phyloP scores from a whole-genome alignment of 176 grass and related monocot species.

The Paspalum vaginatum region DNA sequence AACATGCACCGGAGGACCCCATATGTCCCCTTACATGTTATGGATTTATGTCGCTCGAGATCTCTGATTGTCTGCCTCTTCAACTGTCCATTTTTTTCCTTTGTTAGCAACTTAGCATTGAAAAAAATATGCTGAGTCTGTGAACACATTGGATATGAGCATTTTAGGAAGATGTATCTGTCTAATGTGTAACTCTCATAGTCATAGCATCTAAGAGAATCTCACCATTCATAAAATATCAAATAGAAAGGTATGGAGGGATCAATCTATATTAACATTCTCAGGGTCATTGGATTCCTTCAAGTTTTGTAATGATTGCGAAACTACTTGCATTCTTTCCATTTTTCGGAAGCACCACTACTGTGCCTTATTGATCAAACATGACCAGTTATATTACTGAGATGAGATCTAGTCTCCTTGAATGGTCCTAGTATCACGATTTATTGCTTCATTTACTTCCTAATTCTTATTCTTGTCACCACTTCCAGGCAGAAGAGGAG shows the following conservation, averaged over 20 bases:
- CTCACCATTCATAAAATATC: not conserved
- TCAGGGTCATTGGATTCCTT: not conserved
- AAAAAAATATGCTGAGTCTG: not conserved
- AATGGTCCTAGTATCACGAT: not conserved
- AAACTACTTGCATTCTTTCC: not conserved
- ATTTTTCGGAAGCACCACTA: conserved; percentile 18
- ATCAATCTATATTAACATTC: conserved; percentile 12
- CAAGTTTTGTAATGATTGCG: conserved; percentile 6
- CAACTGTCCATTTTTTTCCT: not conserved
- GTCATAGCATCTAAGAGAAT: not conserved
- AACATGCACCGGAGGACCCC: not conserved
- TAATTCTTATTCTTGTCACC: not conserved
- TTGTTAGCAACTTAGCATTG: not conserved
- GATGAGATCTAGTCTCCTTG: not conserved
- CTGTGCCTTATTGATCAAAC: conserved; percentile 23
- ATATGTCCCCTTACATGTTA: not conserved
- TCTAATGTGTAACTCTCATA: not conserved
- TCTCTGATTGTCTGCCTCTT: not conserved
- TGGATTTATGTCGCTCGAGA: not conserved
- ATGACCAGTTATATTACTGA: not conserved
- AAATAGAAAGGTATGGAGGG: not conserved
- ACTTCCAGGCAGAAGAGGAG: conserved; percentile 83
- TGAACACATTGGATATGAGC: not conserved
- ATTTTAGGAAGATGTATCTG: not conserved
- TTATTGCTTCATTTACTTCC: conserved; percentile 10